phyloP scores from a whole-genome alignment of 1,284 basidiomycete species.

The Wallemia ichthyophaga region DNA sequence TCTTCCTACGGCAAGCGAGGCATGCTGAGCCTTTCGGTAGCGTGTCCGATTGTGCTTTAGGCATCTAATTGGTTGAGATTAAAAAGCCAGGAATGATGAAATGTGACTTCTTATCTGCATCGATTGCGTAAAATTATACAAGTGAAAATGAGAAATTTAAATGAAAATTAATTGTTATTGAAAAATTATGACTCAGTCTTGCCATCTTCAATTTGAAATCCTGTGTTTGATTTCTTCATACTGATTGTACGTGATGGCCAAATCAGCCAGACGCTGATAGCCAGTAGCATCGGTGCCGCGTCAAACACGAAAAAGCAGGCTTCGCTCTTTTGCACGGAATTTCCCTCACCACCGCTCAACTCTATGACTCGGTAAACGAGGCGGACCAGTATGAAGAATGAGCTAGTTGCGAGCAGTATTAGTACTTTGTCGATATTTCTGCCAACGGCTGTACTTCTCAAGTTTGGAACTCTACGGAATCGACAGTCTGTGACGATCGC shows the following conservation, averaged over 20 bases:
- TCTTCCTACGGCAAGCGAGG: neutral
- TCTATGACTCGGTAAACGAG: neutral
- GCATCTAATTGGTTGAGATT: neutral
- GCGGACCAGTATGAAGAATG: neutral
- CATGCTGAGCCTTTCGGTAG: neutral
- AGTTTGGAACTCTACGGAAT: neutral
- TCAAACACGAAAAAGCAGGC: neutral
- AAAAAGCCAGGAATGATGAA: neutral
- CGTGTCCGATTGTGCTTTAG: too few species aligned
- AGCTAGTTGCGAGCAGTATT: neutral
- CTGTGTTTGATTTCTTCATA: neutral
- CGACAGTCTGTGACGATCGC: neutral
- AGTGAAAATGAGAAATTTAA: neutral
- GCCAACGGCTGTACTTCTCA: neutral
- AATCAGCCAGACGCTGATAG: neutral
- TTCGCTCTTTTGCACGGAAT: neutral
- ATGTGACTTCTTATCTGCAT: neutral
- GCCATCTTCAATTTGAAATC: neutral
- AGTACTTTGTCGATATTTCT: neutral
- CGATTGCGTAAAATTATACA: neutral
- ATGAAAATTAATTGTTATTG: neutral
- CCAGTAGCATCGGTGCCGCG: neutral
- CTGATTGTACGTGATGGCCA: neutral
- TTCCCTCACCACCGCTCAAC: neutral
- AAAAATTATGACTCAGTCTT: neutral